Conservation (phyloP, 768 basidiomycete species). For the Pilatotrama ljubarskyi region DNA sequence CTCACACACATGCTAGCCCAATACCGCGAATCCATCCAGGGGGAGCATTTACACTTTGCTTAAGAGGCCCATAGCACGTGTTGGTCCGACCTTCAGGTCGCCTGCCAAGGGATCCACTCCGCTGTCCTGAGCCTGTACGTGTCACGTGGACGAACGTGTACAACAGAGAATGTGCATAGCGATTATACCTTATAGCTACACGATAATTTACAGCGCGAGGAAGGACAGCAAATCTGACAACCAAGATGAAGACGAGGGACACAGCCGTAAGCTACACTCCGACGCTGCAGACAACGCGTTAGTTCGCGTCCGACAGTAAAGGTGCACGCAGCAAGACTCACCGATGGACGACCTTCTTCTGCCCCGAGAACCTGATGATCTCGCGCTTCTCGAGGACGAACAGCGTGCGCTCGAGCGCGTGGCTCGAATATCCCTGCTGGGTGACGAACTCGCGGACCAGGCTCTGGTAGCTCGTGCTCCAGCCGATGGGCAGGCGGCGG, state of each 20-base stretch:
- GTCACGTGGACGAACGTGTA: background rate
- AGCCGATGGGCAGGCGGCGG: conserved; percentile 85
- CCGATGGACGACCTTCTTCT: conserved; percentile 61
- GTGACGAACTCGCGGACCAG: conserved; percentile 91
- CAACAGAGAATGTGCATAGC: conserved; percentile 7
- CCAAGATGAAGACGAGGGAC: background rate
- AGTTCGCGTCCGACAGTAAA: background rate
- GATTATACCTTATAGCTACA: conserved; percentile 13
- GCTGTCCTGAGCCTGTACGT: background rate
- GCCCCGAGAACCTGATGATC: conserved; percentile 86
- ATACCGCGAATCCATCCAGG: too few species aligned
- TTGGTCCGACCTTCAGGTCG: too few species aligned
- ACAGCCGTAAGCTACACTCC: background rate
- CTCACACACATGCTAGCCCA: too few species aligned
- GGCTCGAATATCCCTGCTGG: conserved; percentile 86
- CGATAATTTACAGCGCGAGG: conserved; percentile 3
- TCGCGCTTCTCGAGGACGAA: conserved; percentile 95
- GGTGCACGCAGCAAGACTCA: conserved; percentile 16
- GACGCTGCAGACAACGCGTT: background rate
- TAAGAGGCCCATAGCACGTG: too few species aligned
- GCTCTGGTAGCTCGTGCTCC: conserved; percentile 96
- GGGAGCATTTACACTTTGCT: too few species aligned
- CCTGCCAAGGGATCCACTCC: too few species aligned
- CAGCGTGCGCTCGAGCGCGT: conserved; percentile 88
- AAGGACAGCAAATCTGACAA: conserved; percentile 2